Conservation (phyloP, 306 rosid genomes). For the Parietaria judaica region DNA sequence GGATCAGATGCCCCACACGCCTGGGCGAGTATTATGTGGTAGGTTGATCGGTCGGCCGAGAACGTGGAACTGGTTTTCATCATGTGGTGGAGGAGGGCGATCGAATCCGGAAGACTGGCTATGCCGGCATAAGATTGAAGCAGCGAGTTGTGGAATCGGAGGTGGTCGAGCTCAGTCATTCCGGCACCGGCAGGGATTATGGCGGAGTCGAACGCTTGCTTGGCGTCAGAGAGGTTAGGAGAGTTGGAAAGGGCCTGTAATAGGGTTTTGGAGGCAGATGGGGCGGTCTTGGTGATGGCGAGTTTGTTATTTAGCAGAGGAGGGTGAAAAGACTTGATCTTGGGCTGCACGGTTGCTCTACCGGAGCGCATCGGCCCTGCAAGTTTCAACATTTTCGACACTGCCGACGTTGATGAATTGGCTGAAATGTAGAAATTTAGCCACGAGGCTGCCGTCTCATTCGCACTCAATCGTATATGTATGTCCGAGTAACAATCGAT, state of each 20-base stretch:
- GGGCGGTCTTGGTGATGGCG: slow-evolving; percentile 11
- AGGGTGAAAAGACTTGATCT: neutral
- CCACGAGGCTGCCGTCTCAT: too few relatives aligned
- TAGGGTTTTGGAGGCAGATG: slow-evolving; percentile 10
- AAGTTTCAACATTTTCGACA: slow-evolving; percentile 1
- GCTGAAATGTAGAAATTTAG: too few relatives aligned
- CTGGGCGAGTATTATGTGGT: slow-evolving; percentile 52
- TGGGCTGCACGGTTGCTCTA: neutral
- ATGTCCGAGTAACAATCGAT: too few relatives aligned
- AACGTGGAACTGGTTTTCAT: slow-evolving; percentile 41
- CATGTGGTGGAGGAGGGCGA: slow-evolving; percentile 67
- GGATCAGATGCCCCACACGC: slow-evolving; percentile 37
- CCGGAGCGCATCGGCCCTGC: slow-evolving; percentile 9
- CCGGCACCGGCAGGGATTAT: slow-evolving; percentile 14
- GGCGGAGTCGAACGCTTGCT: slow-evolving; percentile 36
- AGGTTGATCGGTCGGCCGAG: slow-evolving; percentile 65
- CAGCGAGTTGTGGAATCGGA: slow-evolving; percentile 45
- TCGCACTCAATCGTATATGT: too few relatives aligned
- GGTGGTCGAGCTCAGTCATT: slow-evolving; percentile 12
- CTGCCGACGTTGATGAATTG: too few relatives aligned
- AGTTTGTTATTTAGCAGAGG: neutral
- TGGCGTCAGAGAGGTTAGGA: slow-evolving; percentile 60
- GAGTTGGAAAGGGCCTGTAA: slow-evolving; percentile 38
- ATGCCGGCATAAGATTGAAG: slow-evolving; percentile 65
- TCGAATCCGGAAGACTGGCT: slow-evolving; percentile 53